A percentile compares a stretch with the other conserved stretches of the same genome.
Evolutionary conservation across 306 rosid genomes (phyloP).

Genomic region (Vicia sativa): DNA sequence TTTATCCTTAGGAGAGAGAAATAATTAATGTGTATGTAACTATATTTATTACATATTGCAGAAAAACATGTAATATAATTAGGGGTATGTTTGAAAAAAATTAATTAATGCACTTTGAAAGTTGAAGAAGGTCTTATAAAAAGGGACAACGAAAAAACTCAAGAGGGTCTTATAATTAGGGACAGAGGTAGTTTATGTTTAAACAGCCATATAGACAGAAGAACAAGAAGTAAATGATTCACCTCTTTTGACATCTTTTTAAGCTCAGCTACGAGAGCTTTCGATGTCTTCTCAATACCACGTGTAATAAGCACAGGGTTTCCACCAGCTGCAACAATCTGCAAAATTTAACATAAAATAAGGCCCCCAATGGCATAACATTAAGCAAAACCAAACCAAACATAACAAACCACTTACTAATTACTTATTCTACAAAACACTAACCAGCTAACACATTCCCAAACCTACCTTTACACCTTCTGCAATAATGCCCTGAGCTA

Average conservation of each 20-base stretch:
- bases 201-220: background rate
- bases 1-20: too few species aligned
- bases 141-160: too few species aligned
- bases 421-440: background rate
- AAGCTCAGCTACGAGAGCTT: conserved; percentile 82
- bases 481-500: conserved; percentile 97
- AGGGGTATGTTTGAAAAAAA: too few species aligned
- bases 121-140: too few species aligned
- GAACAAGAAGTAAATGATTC: conserved; percentile 7
- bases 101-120: too few species aligned
- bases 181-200: too few species aligned
- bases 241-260: conserved; percentile 91
- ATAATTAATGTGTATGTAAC: too few species aligned
- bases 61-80: too few species aligned
- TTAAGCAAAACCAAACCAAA: conserved; percentile 17
- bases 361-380: background rate
- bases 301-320: conserved; percentile 97
- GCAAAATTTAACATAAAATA: conserved; percentile 18
- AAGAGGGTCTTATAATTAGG: too few species aligned
- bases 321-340: conserved; percentile 99
- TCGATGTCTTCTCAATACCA: conserved; percentile 92
- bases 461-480: conserved; percentile 98
- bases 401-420: background rate
- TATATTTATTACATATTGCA: too few species aligned
- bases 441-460: conserved; percentile 5